These are phyloP conservation scores for Fusarium haematococcum DNA, from an alignment of 2,329 filamentous ascomycete species.

Conservation along the genomic window DNA sequence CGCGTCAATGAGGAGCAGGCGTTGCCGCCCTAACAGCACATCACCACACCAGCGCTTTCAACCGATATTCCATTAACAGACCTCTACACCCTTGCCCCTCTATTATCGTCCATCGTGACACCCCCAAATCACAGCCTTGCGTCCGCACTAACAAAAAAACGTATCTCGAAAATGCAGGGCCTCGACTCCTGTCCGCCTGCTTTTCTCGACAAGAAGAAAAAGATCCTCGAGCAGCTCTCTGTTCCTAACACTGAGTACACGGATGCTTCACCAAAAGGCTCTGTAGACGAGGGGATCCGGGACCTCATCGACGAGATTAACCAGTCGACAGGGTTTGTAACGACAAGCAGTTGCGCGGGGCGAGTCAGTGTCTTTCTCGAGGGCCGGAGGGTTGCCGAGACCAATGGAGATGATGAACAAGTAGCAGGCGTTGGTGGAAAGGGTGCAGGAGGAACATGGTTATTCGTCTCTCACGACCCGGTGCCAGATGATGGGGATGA, in stretches of 20 bases:
- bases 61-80: slow-evolving; percentile 22
- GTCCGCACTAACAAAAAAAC: slow-evolving; percentile 34
- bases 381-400: slow-evolving; percentile 64
- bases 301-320: slow-evolving; percentile 86
- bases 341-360: slow-evolving; percentile 93
- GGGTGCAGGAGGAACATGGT: slow-evolving; percentile 84
- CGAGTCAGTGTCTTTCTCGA: slow-evolving; percentile 90
- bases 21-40: slow-evolving; percentile 31
- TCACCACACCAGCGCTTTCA: neutral
- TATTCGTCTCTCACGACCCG: slow-evolving; percentile 88
- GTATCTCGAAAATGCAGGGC: slow-evolving; percentile 42
- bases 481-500: slow-evolving; percentile 54
- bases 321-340: slow-evolving; percentile 78
- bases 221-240: slow-evolving; percentile 78
- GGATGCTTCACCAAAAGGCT: slow-evolving; percentile 90
- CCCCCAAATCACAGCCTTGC: slow-evolving; percentile 40
- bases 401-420: slow-evolving; percentile 41
- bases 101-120: slow-evolving; percentile 20
- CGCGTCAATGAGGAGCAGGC: slow-evolving; percentile 26
- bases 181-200: slow-evolving; percentile 48
- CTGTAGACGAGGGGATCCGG: slow-evolving; percentile 82
- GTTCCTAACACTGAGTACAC: slow-evolving; percentile 78
- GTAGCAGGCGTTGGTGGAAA: slow-evolving; percentile 81
- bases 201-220: slow-evolving; percentile 74
- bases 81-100: slow-evolving; percentile 15